These are phyloP conservation scores for Podaxis carcinomalis DNA, from an alignment of 768 basidiomycete species.

Conservation along the genomic window DNA sequence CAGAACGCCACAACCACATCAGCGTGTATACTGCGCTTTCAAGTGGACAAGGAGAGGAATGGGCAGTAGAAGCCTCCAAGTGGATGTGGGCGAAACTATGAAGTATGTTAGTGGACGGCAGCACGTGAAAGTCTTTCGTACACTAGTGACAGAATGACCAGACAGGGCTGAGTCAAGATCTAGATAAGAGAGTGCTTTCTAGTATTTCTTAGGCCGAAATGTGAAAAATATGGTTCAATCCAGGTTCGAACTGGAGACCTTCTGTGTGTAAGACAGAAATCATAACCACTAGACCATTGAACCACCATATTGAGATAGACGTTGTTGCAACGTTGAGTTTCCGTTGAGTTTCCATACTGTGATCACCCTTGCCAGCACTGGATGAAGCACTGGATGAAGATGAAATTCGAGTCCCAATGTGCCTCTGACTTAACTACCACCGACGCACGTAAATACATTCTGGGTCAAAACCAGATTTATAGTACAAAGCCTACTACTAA, in stretches of 20 bases:
- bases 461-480: background rate
- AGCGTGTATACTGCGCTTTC: constrained; percentile 46
- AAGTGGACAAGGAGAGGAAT: constrained; percentile 57
- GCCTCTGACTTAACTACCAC: too few species aligned
- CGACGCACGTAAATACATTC: too few species aligned
- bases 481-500: background rate
- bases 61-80: constrained; percentile 46
- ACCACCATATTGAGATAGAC: background rate
- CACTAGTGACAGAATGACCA: too few species aligned
- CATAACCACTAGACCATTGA: constrained; percentile 52
- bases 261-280: constrained; percentile 38
- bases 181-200: too few species aligned
- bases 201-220: background rate
- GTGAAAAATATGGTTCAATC: constrained; percentile 31
- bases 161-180: too few species aligned
- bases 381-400: too few species aligned
- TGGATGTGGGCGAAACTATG: constrained; percentile 25
- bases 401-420: background rate
- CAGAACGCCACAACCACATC: constrained; percentile 58
- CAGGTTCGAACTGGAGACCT: constrained; percentile 36
- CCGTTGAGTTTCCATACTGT: too few species aligned
- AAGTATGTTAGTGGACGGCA: background rate
- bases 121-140: too few species aligned
- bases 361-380: too few species aligned
- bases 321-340: too few species aligned